These are phyloP conservation scores for Naganishia vishniacii DNA, from an alignment of 768 basidiomycete genomes.

Conservation along the genomic window DNA sequence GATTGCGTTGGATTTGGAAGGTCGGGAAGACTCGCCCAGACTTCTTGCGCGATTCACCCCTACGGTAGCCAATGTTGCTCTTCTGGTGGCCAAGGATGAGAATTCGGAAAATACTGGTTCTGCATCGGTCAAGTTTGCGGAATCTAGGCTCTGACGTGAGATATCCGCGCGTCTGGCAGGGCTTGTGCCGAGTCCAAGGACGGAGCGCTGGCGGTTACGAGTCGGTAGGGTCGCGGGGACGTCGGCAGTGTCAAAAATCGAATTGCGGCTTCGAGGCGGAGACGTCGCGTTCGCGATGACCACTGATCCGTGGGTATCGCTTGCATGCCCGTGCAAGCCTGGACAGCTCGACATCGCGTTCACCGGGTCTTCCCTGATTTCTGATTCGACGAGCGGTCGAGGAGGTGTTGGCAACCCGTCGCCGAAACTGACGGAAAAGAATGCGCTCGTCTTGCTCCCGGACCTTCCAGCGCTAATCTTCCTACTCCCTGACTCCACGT, in stretches of 20 bases:
- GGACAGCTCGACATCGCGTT: constrained; percentile 31
- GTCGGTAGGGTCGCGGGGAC: neutral
- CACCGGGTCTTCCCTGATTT: constrained; percentile 5
- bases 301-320: neutral
- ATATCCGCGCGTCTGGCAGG: constrained; percentile 1
- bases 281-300: neutral
- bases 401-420: constrained; percentile 40
- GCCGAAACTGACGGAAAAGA: constrained; percentile 37
- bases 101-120: constrained; percentile 16
- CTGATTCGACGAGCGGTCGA: constrained; percentile 30
- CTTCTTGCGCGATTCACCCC: constrained; percentile 20
- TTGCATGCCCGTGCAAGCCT: neutral
- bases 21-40: constrained; percentile 1
- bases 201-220: constrained; percentile 17
- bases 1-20: constrained; percentile 14
- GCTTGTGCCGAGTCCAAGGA: constrained; percentile 5
- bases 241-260: constrained; percentile 8
- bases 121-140: neutral
- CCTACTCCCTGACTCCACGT: neutral
- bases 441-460: constrained; percentile 41
- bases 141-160: neutral
- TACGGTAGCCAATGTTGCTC: neutral
- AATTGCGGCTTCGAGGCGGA: neutral
- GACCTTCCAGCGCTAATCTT: neutral
- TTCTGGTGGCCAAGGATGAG: neutral